phyloP scores from a whole-genome alignment of 257 asterid genomes.

The Rehmannia glutinosa region DNA sequence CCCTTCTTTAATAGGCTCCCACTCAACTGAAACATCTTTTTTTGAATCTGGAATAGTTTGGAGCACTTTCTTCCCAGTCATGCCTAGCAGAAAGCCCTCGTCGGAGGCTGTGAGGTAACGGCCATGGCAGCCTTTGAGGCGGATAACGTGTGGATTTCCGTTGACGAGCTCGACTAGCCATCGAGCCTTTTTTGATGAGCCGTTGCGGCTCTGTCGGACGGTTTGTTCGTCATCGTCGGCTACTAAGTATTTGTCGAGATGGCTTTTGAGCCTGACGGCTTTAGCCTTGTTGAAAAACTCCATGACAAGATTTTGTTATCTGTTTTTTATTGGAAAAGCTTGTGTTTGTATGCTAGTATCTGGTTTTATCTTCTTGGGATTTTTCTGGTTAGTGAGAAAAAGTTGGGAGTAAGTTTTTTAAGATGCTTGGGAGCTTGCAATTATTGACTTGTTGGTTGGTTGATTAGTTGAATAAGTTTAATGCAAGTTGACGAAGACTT shows the following conservation, averaged over 20 bases:
- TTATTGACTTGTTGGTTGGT: slow-evolving; percentile 12
- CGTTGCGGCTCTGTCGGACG: slow-evolving; percentile 43
- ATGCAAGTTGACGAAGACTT: slow-evolving; percentile 11
- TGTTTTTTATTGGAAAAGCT: not conserved
- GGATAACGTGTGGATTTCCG: slow-evolving; percentile 45
- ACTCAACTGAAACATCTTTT: slow-evolving; percentile 38
- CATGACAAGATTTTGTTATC: slow-evolving; percentile 19
- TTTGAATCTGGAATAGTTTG: slow-evolving; percentile 16
- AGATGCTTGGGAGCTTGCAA: slow-evolving; percentile 2
- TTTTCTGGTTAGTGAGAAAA: no score
- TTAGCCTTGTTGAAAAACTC: slow-evolving; percentile 54
- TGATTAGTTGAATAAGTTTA: not conserved
- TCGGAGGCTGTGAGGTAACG: slow-evolving; percentile 58
- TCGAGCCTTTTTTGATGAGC: slow-evolving; percentile 27
- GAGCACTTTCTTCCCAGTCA: slow-evolving; percentile 48
- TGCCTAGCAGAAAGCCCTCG: slow-evolving; percentile 43
- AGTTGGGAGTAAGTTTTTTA: no score
- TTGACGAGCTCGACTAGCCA: slow-evolving; percentile 59
- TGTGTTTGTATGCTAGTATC: slow-evolving; percentile 5
- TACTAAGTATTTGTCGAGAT: slow-evolving; percentile 46
- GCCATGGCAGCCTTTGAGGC: slow-evolving; percentile 54
- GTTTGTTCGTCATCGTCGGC: slow-evolving; percentile 48
- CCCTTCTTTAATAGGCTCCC: slow-evolving; percentile 68
- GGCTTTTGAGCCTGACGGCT: slow-evolving; percentile 50
- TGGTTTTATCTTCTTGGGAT: no score